Evolutionary conservation across 169 alveolate species (phyloP).

Genomic region (Besnoitia besnoiti): DNA sequence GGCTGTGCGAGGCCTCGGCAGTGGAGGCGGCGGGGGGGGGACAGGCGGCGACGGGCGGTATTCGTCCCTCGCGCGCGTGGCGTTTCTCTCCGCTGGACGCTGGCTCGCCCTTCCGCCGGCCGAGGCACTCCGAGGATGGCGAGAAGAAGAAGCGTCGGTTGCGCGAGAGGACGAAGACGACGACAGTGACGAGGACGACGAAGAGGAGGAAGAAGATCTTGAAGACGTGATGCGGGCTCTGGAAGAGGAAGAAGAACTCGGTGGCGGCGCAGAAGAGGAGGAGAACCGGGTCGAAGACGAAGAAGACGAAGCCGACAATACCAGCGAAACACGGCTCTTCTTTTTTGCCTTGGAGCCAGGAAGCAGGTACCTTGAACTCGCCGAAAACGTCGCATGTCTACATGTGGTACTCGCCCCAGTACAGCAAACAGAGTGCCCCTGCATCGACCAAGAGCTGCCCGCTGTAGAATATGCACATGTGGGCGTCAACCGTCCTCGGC

Average conservation of each 20-base stretch:
- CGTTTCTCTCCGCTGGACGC: not conserved
- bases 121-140: not conserved
- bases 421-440: too few relatives aligned
- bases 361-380: too few relatives aligned
- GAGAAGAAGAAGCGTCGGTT: not conserved
- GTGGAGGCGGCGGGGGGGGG: not conserved
- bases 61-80: not conserved
- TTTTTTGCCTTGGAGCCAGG: too few relatives aligned
- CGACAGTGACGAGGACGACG: not conserved
- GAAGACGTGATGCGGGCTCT: not conserved
- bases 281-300: too few relatives aligned
- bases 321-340: too few relatives aligned
- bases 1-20: slow-evolving; percentile 9
- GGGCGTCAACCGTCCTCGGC: too few relatives aligned
- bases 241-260: not conserved
- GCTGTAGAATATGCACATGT: too few relatives aligned
- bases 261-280: not conserved
- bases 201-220: not conserved
- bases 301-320: too few relatives aligned
- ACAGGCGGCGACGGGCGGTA: not conserved
- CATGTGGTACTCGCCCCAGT: too few relatives aligned
- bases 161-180: slow-evolving; percentile 6
- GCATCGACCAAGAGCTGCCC: too few relatives aligned
- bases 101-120: not conserved
- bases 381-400: too few relatives aligned